A percentile compares a stretch with the other conserved stretches of the same genome.
These are phyloP conservation scores for Lactifluus volemus DNA, from an alignment of 768 basidiomycete species.

Conservation along the genomic window DNA sequence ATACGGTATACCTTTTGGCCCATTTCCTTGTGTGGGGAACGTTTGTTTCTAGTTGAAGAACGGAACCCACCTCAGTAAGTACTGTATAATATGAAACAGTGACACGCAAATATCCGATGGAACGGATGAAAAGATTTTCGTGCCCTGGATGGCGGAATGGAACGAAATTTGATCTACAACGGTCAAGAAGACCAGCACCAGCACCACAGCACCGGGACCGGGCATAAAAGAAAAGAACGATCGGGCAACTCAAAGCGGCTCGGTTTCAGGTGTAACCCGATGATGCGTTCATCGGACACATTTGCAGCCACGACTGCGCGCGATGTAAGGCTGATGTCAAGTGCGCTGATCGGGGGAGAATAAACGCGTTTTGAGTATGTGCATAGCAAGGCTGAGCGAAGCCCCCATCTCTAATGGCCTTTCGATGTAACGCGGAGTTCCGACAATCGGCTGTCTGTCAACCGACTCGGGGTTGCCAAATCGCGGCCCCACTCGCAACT, in stretches of 20 bases:
- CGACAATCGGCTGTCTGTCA: neutral
- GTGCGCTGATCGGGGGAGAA: conserved; percentile 12
- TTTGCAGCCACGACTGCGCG: neutral
- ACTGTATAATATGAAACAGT: neutral
- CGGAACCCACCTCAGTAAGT: neutral
- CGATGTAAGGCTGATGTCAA: neutral
- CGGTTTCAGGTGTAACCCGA: conserved; percentile 2
- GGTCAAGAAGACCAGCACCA: neutral
- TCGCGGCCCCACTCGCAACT: no score
- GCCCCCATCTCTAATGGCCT: no score
- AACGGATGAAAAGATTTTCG: neutral
- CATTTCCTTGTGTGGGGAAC: neutral
- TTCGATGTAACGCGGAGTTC: neutral
- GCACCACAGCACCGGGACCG: neutral
- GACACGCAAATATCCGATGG: neutral
- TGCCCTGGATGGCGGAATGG: neutral
- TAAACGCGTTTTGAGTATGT: neutral
- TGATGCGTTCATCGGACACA: neutral
- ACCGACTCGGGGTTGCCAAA: no score
- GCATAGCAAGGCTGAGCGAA: no score
- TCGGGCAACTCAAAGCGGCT: neutral
- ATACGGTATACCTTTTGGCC: neutral
- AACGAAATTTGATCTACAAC: neutral
- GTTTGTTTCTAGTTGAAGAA: neutral
- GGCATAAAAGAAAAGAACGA: neutral